Evolutionary conservation across 1,284 basidiomycete genomes (phyloP), one percentile per base, ranked within the genome.

Genomic region (Flammula alnicola): DNA sequence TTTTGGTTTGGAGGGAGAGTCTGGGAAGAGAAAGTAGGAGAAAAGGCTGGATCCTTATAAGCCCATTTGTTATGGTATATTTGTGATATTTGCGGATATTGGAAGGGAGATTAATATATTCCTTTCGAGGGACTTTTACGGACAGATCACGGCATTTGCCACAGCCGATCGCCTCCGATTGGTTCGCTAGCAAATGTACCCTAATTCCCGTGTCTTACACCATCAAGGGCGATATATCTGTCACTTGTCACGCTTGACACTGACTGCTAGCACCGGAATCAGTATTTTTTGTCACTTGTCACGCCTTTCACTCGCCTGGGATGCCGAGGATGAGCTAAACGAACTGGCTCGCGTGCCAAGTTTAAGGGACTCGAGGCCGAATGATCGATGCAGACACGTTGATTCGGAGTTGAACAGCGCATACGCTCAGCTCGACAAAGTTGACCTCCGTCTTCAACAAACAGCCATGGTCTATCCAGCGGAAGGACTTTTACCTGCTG

Each of bases 31-130:
- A 57, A 55, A 57, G 58, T 47, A 40, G 44, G 40, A 55, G 47
- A 51, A 47, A n/a, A n/a, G n/a, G 51, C 37, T 44, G 26, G 54
- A 57, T 61, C 60, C 65, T 72, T 73, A 71, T 70, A 72, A 49
- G 56, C 27, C 32, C 20, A 25, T 1, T 35, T 64, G 59, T 66
- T 65, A 65, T 62, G 56, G 31, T 38, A 27, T 69, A 49, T 68
- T 68, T 74, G 60, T 40, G 41, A 41, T 11, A 17, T 49, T 57
- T 54, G 50, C 56, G 50, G 61, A 44, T 47, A 31, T 50, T 49
- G 33, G 59, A 59, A 49, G 45, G n/a, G 23, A 44, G 47, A 55
- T 54, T 42, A 38, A 48, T 55, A 37, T 42, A 54, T 52, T 52
- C 35, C 49, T 16, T 47, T 37, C 36, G 37, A 48, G 46, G 40